Base-by-base conservation (phyloP, 1,139 yeast genomes). In the Candida tropicalis region DNA sequence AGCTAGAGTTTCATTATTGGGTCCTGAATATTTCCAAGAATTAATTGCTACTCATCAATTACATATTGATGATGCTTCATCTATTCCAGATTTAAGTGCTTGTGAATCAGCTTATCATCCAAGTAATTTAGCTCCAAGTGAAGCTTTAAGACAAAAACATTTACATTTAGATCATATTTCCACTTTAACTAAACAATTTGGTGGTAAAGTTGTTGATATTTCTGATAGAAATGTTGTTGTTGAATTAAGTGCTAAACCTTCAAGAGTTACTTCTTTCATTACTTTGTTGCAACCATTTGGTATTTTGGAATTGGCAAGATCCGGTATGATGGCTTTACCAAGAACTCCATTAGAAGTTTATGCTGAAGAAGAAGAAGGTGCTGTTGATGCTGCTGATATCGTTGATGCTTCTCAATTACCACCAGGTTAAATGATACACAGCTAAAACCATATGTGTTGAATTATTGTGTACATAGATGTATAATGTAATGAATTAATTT, bases 251-350 rank as follows among this genome's bases (percentile, higher is more conserved):
- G 99, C 99, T 44, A 91, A 93, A 66, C 98, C 98, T 28, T 81
- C 88, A 42, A 82, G 97, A 66, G 79, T 93, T 50, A 75, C 93
- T 37, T 83, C 95, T 33, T 90, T 90, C 66, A 80, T 93, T 62
- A 88, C 87, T 53, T 80, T 93, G 60, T 77, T 91, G 60, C 95
- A 89, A 62, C 99, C 99, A 40, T 93, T 93, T 62, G 99, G 99
- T 58, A 84, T 93, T 47, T 77, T 93, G 63, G 99, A 93, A 70
- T 86, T 93, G 56, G 97, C 98, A 39, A 82, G 99, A 70, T 86
- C 96, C 18, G 99, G 99, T 69, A 89, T 91, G 96, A 89, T 93
- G 90, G 99, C 98, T 8, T 77, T 93, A 59, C 96, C 98, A 60
- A 84, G 98, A 77, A 89, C 98, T 40, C 97, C 97, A 39, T 72